Base-by-base conservation (phyloP, 345 rosid genomes). In the Hevea brasiliensis region DNA sequence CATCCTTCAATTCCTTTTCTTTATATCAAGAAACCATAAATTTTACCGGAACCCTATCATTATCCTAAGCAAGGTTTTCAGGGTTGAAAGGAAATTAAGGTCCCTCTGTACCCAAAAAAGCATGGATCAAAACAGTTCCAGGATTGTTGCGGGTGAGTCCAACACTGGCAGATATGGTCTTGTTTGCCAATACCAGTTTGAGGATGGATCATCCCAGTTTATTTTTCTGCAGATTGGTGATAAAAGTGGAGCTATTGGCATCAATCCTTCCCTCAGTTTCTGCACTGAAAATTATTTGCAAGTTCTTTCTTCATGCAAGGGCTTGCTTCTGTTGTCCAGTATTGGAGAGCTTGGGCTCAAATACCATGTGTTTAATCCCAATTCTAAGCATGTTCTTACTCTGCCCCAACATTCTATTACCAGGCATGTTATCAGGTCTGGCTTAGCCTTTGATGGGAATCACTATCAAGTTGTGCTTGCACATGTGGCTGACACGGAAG, bases 351-450 rank as follows among this genome's bases (percentile, higher is more conserved):
- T 29, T 9, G 44, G 13, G 42, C 59, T 70, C n/a, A 54, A 29
- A 29, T 74, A 65, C 23, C 72, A 29, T 44, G 76, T 71, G 18
- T 74, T 74, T 47, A 44, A 74, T 60, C 76, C 82, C 15, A 11
- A 18, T 0, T 50, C 55, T 41, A 60, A 21, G 26, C 26, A 44
- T 21, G 15, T n/a, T 40, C 41, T 44, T 24, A 61, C 65, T 27
- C 65, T 79, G 54, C 70, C 76, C 8, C 73, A 53, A 17, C 58
- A 29, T 42, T 54, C 20, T 12, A 41, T 60, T 40, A 20, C 29
- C 26, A 20, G 69, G 59, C 0, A 3, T 1, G 24, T 71, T 18
- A 45, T 71, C 29, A n/a, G 75, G 55, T 50, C 76, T 32, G 79
- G 82, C 26, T 42, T 74, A 40, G 75, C 76, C 20, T 68, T 20